phyloP scores from a whole-genome alignment of 2,329 filamentous ascomycete species.

The Colletotrichum shisoi region DNA sequence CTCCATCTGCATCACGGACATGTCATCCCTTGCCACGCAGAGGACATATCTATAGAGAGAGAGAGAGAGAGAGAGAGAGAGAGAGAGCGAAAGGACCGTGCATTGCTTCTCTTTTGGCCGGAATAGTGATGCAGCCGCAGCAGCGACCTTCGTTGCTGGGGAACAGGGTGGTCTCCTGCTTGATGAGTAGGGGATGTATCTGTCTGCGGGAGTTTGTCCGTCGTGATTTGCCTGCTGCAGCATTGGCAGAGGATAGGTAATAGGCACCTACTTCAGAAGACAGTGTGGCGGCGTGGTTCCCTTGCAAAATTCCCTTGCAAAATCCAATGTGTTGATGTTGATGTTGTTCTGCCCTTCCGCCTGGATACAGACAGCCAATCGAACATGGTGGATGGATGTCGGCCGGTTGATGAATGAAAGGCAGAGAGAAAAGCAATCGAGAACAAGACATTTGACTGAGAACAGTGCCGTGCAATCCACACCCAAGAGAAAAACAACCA shows the following conservation, averaged over 20 bases:
- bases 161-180: constrained; percentile 33
- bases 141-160: constrained; percentile 39
- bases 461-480: constrained; percentile 7
- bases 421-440: constrained; percentile 13
- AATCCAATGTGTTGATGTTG: background rate
- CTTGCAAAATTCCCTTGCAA: background rate
- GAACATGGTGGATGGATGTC: background rate
- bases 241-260: background rate
- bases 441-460: constrained; percentile 10
- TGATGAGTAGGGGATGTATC: constrained; percentile 17
- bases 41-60: background rate
- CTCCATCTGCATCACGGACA: background rate
- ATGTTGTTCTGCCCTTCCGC: background rate
- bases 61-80: too few relatives aligned
- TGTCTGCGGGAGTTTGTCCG: constrained; percentile 2
- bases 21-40: background rate
- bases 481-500: constrained; percentile 10
- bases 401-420: background rate
- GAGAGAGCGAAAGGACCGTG: constrained; percentile 6
- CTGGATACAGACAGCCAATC: background rate
- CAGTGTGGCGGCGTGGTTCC: background rate
- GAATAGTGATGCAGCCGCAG: constrained; percentile 24
- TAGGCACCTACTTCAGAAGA: background rate
- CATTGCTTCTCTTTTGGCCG: constrained; percentile 6
- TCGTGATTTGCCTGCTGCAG: constrained; percentile 7